Evolutionary conservation across 1,284 basidiomycete genomes (phyloP), one percentile per base, ranked within the genome.

Genomic region (Sutorius eximius): DNA sequence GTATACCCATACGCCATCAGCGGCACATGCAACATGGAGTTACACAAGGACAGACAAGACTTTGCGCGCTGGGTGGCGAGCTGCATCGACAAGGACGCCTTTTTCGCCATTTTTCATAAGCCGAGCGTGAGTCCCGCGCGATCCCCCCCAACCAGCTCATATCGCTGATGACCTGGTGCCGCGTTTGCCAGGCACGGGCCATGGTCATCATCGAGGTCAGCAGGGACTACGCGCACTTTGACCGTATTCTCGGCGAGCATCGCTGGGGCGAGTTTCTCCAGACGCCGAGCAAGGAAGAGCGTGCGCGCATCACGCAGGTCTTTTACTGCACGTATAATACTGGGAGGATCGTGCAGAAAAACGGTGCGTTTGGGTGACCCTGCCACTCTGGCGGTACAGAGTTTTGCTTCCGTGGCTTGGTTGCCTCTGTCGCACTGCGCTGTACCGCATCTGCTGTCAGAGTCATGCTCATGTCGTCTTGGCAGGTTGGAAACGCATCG

Each of bases 61-160:
- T 82, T 84, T 58, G 77, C 78, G 8, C 75, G 73, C 52, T 90
- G 87, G 87, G 73, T 89, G n/a, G 83, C 84, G 0, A 78, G 77
- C 50, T 77, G 76, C 59, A 76, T 83, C 53, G 77, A 77, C 15
- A 67, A 70, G 37, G 66, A 81, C 0, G 67, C 75, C 15, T 68
- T 89, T 38, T 72, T 75, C 49, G 79, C 81, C 3, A 73, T 89
- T 22, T 81, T 80, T 59, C 75, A 86, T 65, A 87, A 86, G 60
- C 85, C 87, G 0, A 80, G 72, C 48, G 87, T 87, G 58, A 52
- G 81, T 75, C 4, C 32, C 12, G 6, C 27, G 44, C 5, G 27
- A 47, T 49, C 10, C 50, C 20, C 22, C 32, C n/a, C 10, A n/a
- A 30, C 30, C 13, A 3, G 48, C 15, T 42, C 27, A n/a, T 34